A percentile compares a stretch with the other conserved stretches of the same genome.
These are phyloP conservation scores for Talaromyces sp. DNA, from an alignment of 2,329 filamentous ascomycete genomes.

Conservation along the genomic window DNA sequence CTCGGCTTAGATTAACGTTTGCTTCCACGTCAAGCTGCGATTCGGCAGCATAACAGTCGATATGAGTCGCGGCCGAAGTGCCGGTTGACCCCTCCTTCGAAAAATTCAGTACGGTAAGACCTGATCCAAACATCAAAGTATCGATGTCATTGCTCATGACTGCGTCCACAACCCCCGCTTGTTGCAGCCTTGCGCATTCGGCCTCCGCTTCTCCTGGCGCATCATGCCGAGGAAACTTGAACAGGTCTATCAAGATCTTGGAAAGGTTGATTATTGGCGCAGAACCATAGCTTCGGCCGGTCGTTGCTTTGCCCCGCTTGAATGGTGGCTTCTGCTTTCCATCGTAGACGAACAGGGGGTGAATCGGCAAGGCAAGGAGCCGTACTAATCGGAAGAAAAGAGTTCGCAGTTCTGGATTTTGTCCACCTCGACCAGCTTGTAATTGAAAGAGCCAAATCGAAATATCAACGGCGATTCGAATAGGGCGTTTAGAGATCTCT, in stretches of 20 bases:
- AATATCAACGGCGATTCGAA: conserved; percentile 87
- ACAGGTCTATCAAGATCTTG: conserved; percentile 77
- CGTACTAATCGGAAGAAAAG: conserved; percentile 87
- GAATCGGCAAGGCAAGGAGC: conserved; percentile 70
- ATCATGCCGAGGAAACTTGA: conserved; percentile 78
- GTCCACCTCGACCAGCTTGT: conserved; percentile 78
- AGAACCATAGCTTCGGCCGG: conserved; percentile 52
- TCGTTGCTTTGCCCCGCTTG: conserved; percentile 75
- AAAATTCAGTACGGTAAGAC: conserved; percentile 74
- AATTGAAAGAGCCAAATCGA: conserved; percentile 97
- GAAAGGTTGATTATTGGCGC: conserved; percentile 68
- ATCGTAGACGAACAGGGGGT: conserved; percentile 87
- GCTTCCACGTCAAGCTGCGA: conserved; percentile 48
- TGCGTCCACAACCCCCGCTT: conserved; percentile 78
- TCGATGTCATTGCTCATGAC: conserved; percentile 96
- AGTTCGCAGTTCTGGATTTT: conserved; percentile 84
- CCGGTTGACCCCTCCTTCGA: conserved; percentile 67
- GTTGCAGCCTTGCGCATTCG: conserved; percentile 84
- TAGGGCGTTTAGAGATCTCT: conserved; percentile 63
- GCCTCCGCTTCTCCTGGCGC: conserved; percentile 95
- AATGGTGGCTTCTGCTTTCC: conserved; percentile 78
- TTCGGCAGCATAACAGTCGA: conserved; percentile 70
- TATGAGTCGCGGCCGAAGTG: conserved; percentile 67
- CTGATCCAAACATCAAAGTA: conserved; percentile 94
- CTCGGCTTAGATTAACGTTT: conserved; percentile 59